Conservation (phyloP, 257 asterid species). For the Primulina huaijiensis region DNA sequence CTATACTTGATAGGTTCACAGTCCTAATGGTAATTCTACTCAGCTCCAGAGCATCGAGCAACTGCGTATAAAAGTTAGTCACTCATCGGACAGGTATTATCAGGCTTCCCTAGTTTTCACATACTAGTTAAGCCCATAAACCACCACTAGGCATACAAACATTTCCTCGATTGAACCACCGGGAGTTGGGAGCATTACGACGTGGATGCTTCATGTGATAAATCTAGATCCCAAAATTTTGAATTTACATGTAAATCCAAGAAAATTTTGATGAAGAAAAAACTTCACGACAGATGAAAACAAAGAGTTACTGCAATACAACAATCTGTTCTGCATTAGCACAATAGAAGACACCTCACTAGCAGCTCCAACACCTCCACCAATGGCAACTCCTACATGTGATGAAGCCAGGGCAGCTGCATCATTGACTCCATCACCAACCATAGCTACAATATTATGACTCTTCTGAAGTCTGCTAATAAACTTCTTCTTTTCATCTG, state of each 20-base stretch:
- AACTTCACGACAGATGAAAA: constrained; percentile 14
- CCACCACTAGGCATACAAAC: constrained; percentile 3
- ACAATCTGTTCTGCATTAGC: constrained; percentile 85
- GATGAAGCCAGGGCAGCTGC: constrained; percentile 98
- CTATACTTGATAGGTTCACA: constrained; percentile 29
- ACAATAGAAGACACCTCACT: constrained; percentile 95
- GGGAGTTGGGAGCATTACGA: neutral
- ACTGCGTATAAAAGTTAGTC: constrained; percentile 43
- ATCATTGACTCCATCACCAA: constrained; percentile 98
- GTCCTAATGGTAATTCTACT: constrained; percentile 96
- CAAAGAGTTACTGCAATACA: constrained; percentile 37
- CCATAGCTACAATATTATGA: constrained; percentile 89
- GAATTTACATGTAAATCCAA: neutral
- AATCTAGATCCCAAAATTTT: neutral
- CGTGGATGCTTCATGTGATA: neutral
- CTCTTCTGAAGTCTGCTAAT: constrained; percentile 63
- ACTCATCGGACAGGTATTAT: constrained; percentile 5
- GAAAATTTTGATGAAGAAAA: constrained; percentile 4
- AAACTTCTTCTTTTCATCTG: constrained; percentile 77
- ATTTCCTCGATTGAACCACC: neutral
- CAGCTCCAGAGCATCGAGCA: constrained; percentile 94
- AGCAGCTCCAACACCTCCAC: constrained; percentile 97
- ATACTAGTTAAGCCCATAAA: constrained; percentile 1
- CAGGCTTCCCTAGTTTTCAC: neutral
- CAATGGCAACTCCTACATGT: constrained; percentile 92